phyloP scores from a whole-genome alignment of 2,329 filamentous ascomycete genomes.

The Ceratocystis variospora region DNA sequence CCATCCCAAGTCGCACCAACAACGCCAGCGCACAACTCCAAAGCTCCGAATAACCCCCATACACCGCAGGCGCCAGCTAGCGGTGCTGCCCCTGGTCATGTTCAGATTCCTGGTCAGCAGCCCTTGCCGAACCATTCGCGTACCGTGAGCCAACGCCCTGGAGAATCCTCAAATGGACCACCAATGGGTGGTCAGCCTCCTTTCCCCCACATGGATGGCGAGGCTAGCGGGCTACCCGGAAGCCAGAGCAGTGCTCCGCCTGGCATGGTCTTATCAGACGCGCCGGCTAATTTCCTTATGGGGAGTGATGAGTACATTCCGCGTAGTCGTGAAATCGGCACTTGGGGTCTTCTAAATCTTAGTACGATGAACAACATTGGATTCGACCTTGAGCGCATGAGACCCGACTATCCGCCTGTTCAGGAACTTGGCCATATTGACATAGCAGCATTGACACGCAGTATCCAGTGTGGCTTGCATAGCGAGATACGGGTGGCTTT shows the following conservation, averaged over 20 bases:
- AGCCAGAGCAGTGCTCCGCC: constrained; percentile 26
- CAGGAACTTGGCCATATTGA: constrained; percentile 78
- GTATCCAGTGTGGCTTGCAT: constrained; percentile 78
- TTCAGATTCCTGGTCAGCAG: constrained; percentile 20
- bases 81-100: constrained; percentile 20
- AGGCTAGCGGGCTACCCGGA: neutral
- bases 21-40: neutral
- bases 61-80: constrained; percentile 22
- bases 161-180: neutral
- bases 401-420: constrained; percentile 60
- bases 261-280: constrained; percentile 20
- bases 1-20: constrained; percentile 23
- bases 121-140: constrained; percentile 29
- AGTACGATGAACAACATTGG: constrained; percentile 50
- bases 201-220: neutral
- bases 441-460: constrained; percentile 76
- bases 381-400: constrained; percentile 50
- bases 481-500: constrained; percentile 80
- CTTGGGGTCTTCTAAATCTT: constrained; percentile 61
- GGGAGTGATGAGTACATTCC: constrained; percentile 38
- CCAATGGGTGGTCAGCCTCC: neutral
- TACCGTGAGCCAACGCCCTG: neutral
- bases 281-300: constrained; percentile 13
- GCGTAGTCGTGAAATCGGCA: constrained; percentile 39
- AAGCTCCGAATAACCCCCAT: constrained; percentile 21